These are phyloP conservation scores for Botrytis byssoidea DNA, from an alignment of 2,329 filamentous ascomycete genomes.

Conservation along the genomic window DNA sequence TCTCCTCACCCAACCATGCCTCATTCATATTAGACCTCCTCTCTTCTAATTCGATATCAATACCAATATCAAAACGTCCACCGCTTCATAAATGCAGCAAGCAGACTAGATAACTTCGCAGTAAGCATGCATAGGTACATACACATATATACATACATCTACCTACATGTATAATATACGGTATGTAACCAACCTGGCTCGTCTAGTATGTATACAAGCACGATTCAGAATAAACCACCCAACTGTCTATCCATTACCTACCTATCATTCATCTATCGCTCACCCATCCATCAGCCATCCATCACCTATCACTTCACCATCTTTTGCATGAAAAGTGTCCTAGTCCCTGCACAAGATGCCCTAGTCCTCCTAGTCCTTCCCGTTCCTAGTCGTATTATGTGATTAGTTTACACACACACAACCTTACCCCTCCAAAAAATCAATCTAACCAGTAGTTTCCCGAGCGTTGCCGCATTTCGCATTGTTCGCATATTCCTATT, in stretches of 20 bases:
- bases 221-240: conserved; percentile 2
- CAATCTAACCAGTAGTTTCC: conserved; percentile 18
- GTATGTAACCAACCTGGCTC: neutral
- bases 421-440: conserved; percentile 9
- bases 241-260: neutral
- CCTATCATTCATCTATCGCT: neutral
- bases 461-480: conserved; percentile 20
- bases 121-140: neutral
- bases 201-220: neutral
- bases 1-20: neutral
- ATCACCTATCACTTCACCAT: neutral
- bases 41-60: neutral
- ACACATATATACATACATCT: neutral
- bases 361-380: neutral
- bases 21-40: neutral
- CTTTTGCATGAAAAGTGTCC: neutral
- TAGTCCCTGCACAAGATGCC: neutral
- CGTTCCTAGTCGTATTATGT: neutral
- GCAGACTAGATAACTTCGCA: neutral
- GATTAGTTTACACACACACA: conserved; percentile 1
- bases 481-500: conserved; percentile 17
- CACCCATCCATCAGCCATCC: neutral
- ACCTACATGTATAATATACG: neutral
- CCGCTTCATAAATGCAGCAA: neutral
- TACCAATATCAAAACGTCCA: neutral